Base-by-base conservation (phyloP, 2,329 filamentous ascomycete genomes). In the Pseudodiploospora longispora region DNA sequence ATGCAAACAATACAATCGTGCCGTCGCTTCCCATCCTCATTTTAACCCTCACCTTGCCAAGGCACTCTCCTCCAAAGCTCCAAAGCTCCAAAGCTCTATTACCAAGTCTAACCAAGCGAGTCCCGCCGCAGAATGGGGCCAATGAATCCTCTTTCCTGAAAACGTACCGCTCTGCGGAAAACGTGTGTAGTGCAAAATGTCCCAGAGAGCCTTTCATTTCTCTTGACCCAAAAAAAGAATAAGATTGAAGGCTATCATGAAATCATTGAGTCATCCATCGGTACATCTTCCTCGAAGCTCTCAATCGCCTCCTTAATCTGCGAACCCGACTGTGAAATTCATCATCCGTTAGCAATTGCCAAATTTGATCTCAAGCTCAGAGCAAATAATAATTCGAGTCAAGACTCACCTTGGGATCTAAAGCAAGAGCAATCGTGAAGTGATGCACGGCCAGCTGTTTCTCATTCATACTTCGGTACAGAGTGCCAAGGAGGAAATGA, bases 301-400 rank as follows among this genome's bases (percentile, higher is more conserved):
- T 97, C 91, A 69, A 98, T 96, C 12, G 88, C 89, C 62, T 95
- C 89, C 67, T 97, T 98, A 66, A 98, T 96, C 63, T 89, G 85
- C 50, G 87, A 84, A 52, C 87, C 89, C 55, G 91, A 88, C 90
- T 95, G 53, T 10, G 9, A 9, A 36, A n/a, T 7, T 40, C 31
- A 32, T 19, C 19, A 19, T 19, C 19, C 27, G 36, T 47, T 33
- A 47, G 46, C 42, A 19, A 19, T 19, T 19, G 19, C 19, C 19
- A 19, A 19, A 19, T 19, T 19, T 19, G 19, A 19, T 19, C 19
- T 19, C 2, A 19, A 19, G 19, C 19, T 19, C 19, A 19, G 19
- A 19, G 19, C 19, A 19, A 19, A 19, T 19, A 19, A 19, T 19
- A 19, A 19, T 19, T 19, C 19, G 19, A 19, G 19, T 19, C 19